A percentile compares a stretch with the other conserved stretches of the same genome.
Conservation (phyloP, 306 rosid genomes). For the Lablab purpureus region DNA sequence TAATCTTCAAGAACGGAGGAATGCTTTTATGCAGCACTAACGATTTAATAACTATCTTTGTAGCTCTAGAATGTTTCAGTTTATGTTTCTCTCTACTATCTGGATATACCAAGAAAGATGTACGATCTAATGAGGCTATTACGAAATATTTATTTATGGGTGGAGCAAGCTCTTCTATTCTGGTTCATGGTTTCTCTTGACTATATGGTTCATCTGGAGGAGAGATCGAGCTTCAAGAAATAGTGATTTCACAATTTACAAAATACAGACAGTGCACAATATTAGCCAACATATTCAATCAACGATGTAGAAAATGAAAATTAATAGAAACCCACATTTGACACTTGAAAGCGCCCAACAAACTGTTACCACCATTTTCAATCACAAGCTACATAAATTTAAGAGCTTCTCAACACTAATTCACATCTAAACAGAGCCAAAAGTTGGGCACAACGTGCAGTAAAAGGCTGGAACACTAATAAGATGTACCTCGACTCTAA, state of each 20-base stretch:
- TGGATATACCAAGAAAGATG: too few relatives aligned
- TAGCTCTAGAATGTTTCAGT: too few relatives aligned
- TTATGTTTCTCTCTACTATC: too few relatives aligned
- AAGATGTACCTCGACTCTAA: not conserved
- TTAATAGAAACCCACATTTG: conserved; percentile 4
- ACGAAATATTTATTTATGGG: too few relatives aligned
- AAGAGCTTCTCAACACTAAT: not conserved
- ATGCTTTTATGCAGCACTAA: too few relatives aligned
- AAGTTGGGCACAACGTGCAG: not conserved
- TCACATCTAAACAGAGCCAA: not conserved
- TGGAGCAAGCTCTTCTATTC: too few relatives aligned
- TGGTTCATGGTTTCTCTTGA: too few relatives aligned
- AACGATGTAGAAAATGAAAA: not conserved
- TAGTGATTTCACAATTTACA: conserved; percentile 14
- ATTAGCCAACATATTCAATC: conserved; percentile 2
- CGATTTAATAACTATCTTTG: too few relatives aligned
- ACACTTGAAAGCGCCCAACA: conserved; percentile 8
- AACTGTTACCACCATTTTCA: not conserved
- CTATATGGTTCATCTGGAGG: too few relatives aligned
- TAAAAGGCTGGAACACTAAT: not conserved
- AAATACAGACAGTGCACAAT: not conserved
- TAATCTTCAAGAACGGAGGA: not conserved
- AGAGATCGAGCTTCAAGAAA: too few relatives aligned
- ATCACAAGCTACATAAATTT: not conserved
- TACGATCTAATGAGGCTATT: too few relatives aligned